phyloP scores from a whole-genome alignment of 1,284 basidiomycete genomes.

The Moesziomyces sp. region DNA sequence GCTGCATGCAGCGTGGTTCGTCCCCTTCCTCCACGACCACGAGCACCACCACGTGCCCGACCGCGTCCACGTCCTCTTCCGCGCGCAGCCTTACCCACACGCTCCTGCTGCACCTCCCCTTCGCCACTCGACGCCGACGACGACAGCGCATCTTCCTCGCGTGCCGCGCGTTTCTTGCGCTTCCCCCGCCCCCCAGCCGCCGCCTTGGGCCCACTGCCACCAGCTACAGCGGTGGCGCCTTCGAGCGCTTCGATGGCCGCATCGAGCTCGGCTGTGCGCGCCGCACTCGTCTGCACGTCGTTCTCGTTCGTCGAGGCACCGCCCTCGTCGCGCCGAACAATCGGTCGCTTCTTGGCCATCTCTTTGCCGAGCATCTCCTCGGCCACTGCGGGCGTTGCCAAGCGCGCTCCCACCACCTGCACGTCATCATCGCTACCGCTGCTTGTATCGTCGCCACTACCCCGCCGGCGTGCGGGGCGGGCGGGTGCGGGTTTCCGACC shows the following conservation, averaged over 20 bases:
- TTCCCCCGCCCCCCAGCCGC: background rate
- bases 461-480: background rate
- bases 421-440: constrained; percentile 33
- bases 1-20: constrained; percentile 35
- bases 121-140: constrained; percentile 14
- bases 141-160: constrained; percentile 6
- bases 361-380: constrained; percentile 58
- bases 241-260: constrained; percentile 47
- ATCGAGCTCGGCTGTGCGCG: constrained; percentile 30
- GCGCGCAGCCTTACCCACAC: constrained; percentile 2
- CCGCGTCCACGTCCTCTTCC: constrained; percentile 11
- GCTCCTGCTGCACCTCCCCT: constrained; percentile 1
- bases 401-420: constrained; percentile 29
- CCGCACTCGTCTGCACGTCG: background rate
- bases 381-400: constrained; percentile 32
- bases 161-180: constrained; percentile 9
- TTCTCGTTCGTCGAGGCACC: background rate
- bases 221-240: constrained; percentile 6
- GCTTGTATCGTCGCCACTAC: background rate
- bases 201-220: background rate
- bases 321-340: constrained; percentile 37
- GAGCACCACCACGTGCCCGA: background rate
- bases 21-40: constrained; percentile 5
- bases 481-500: constrained; percentile 1
- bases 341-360: constrained; percentile 49